Conservation (phyloP, 1,284 basidiomycete species). For the Malassezia yamatoensis region DNA sequence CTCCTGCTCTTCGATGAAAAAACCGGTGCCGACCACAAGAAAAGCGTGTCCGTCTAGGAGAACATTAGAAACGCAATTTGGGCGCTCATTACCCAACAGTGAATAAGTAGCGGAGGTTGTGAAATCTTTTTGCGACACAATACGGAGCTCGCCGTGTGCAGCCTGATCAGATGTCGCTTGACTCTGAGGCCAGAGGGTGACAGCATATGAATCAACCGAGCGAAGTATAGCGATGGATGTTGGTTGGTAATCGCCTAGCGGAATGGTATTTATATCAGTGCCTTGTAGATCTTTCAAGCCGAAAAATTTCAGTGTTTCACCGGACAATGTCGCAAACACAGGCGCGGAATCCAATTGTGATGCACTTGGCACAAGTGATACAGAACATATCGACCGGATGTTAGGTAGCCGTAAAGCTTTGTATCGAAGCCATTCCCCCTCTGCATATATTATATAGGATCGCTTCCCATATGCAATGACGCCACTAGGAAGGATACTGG, state of each 20-base stretch:
- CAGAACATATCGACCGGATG: conserved; percentile 23
- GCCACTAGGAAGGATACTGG: background rate
- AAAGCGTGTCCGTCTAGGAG: conserved; percentile 12
- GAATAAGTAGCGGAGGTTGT: conserved; percentile 18
- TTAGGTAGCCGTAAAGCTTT: conserved; percentile 35
- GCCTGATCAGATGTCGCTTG: conserved; percentile 3
- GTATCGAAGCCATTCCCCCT: conserved; percentile 35
- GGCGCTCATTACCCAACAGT: conserved; percentile 31
- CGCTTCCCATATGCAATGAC: conserved; percentile 1
- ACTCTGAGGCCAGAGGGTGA: conserved; percentile 19
- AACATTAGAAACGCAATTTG: conserved; percentile 28
- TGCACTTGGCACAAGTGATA: conserved; percentile 11
- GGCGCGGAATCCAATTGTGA: conserved; percentile 1
- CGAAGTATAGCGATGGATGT: conserved; percentile 36
- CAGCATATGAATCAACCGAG: conserved; percentile 17
- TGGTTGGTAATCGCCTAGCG: conserved; percentile 46
- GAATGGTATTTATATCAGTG: conserved; percentile 43
- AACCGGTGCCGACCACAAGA: conserved; percentile 39
- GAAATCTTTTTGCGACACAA: conserved; percentile 17
- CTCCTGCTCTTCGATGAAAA: conserved; percentile 12
- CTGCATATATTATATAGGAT: conserved; percentile 24
- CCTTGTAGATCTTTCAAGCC: conserved; percentile 36
- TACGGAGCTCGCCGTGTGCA: conserved; percentile 12
- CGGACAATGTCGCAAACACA: conserved; percentile 25
- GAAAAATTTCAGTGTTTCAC: conserved; percentile 27